phyloP scores from a whole-genome alignment of 2,329 filamentous ascomycete genomes.

The Sclerotinia nivalis region DNA sequence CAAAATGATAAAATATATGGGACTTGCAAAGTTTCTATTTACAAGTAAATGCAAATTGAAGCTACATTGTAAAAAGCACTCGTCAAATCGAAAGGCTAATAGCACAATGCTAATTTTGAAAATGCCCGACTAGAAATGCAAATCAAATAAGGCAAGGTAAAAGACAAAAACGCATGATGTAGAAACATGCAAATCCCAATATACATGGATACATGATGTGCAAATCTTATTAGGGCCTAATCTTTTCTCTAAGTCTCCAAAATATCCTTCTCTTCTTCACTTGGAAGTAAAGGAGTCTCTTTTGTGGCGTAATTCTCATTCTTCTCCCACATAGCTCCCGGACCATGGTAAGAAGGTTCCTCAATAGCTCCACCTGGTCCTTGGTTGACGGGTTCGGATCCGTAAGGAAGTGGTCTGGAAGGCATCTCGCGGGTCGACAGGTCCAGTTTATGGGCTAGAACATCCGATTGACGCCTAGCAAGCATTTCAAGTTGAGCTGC shows the following conservation, averaged over 20 bases:
- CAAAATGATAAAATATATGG: neutral
- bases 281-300: conserved; percentile 41
- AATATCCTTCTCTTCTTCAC: conserved; percentile 41
- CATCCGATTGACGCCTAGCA: conserved; percentile 64
- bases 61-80: neutral
- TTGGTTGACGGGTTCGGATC: conserved; percentile 53
- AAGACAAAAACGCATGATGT: neutral
- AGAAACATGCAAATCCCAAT: neutral
- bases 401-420: conserved; percentile 52
- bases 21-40: neutral
- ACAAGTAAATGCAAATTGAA: neutral
- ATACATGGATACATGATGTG: conserved; percentile 19
- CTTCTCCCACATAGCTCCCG: conserved; percentile 54
- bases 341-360: conserved; percentile 52
- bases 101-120: neutral
- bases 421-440: conserved; percentile 47
- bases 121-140: neutral
- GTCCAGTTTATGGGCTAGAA: conserved; percentile 56
- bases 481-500: conserved; percentile 68
- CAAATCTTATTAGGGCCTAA: conserved; percentile 7
- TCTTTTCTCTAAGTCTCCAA: conserved; percentile 31
- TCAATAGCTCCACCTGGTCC: conserved; percentile 42
- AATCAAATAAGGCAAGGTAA: neutral
- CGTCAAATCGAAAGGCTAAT: neutral
- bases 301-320: conserved; percentile 47